Evolutionary conservation across 768 basidiomycete species (phyloP).

Genomic region (Sistotremastrum suecicum): DNA sequence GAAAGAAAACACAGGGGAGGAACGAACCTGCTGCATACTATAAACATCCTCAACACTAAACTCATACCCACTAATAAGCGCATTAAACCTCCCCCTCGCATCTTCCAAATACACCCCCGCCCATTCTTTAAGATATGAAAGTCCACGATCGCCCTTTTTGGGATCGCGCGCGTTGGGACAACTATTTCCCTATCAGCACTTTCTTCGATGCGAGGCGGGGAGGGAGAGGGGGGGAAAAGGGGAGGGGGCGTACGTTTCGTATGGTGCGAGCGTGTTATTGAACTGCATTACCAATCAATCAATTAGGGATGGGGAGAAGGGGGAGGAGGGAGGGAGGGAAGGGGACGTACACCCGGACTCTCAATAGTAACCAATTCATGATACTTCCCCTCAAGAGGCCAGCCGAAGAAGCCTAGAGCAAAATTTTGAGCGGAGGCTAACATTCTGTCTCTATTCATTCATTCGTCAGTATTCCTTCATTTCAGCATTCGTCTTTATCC

Average conservation of each 20-base stretch:
- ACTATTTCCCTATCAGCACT: too few species aligned
- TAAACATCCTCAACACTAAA: constrained; percentile 13
- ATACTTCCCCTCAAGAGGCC: constrained; percentile 29
- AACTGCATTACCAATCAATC: too few species aligned
- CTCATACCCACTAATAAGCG: constrained; percentile 11
- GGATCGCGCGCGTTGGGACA: constrained; percentile 19
- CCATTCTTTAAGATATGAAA: constrained; percentile 19
- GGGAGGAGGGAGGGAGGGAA: constrained; percentile 6
- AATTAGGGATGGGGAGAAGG: too few species aligned
- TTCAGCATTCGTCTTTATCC: not conserved
- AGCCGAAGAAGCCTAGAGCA: constrained; percentile 38
- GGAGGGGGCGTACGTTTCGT: constrained; percentile 16
- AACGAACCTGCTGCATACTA: not conserved
- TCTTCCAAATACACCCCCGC: constrained; percentile 24
- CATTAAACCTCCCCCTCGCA: constrained; percentile 8
- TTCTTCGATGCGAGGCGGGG: too few species aligned
- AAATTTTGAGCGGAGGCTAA: constrained; percentile 38
- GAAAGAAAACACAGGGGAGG: too few species aligned
- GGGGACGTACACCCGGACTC: constrained; percentile 16
- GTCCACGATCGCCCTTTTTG: constrained; percentile 11
- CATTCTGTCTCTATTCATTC: constrained; percentile 31
- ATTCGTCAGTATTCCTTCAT: not conserved
- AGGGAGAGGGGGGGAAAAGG: too few species aligned
- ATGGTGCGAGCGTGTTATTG: constrained; percentile 35
- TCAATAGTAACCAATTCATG: constrained; percentile 30